phyloP scores from a whole-genome alignment of 139 green algal species.

The Tetradesmus obliquus region DNA sequence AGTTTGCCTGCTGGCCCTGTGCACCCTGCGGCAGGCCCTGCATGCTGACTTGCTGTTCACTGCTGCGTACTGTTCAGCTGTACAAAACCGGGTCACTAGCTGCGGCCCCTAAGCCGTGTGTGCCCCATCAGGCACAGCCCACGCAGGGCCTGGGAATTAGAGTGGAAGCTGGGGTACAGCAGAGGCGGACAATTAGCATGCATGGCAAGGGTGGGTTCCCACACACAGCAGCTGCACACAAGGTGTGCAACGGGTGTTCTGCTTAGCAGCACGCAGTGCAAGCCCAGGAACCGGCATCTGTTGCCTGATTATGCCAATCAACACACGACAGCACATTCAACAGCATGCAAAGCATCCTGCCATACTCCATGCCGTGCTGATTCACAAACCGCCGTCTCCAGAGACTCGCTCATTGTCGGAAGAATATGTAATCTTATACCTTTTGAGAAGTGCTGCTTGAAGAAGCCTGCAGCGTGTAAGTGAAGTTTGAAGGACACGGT shows the following conservation, averaged over 20 bases:
- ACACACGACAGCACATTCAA: background rate
- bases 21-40: constrained; percentile 4
- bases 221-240: background rate
- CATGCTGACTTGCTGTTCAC: constrained; percentile 17
- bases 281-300: background rate
- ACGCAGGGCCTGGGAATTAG: background rate
- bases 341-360: background rate
- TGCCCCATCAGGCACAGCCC: background rate
- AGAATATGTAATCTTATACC: background rate
- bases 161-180: background rate
- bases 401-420: background rate
- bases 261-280: background rate
- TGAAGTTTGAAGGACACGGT: background rate
- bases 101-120: background rate
- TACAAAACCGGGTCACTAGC: background rate
- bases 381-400: background rate
- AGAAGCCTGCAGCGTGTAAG: background rate
- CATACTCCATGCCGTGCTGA: background rate
- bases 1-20: constrained; percentile 13
- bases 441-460: background rate
- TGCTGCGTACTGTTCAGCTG: background rate
- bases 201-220: background rate
- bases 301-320: background rate
- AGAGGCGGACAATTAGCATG: background rate
- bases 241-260: background rate